Base-by-base conservation (phyloP, 2,329 filamentous ascomycete genomes). In the Ilyonectria sp. region DNA sequence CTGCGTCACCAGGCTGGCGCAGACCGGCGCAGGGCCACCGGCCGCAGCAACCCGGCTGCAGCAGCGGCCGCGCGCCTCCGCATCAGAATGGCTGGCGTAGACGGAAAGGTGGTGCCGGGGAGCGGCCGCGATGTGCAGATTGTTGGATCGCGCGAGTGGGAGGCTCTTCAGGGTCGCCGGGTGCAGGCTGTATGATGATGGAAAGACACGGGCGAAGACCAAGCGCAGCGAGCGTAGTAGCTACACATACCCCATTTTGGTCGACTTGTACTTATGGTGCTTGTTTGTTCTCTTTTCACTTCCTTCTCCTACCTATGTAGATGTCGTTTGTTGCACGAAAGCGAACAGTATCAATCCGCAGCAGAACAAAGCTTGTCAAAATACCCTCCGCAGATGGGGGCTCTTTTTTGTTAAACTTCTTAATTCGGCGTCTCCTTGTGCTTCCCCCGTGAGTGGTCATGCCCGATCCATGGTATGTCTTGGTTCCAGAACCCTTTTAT, bases 101-200 rank as follows among this genome's bases (percentile, higher is more conserved):
- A 85, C 43, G 85, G 84, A 55, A 87, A 87, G 77, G 73, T 79
- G 65, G 76, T 83, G 55, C 70, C 78, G 6, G 83, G 80, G 10
- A 67, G 74, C 13, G 79, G 79, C 13, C 73, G 78, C 19, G 79
- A 83, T 15, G 85, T 89, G 55, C 83, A 85, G 70, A 86, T 90
- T 74, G 83, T 86, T 3, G 86, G 86, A 67, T 86, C 85, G 19
- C 78, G 81, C 59, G 86, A 89, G 78, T 90, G 87, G 88, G 87
- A 88, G 71, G 83, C 82, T 15, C 73, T 89, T 63, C 85, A 87
- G 76, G 85, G 82, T 49, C 74, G 78, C 50, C 74, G 78, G 29
- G 67, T 78, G 43, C 74, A 69, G 17, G 71, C 71, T 68, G 74
- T 77, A 68, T 81, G 68, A 68, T 81, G 69, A 78, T 82, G 60